Base-by-base conservation (phyloP, 768 basidiomycete species). In the Macrocybe gigantea region DNA sequence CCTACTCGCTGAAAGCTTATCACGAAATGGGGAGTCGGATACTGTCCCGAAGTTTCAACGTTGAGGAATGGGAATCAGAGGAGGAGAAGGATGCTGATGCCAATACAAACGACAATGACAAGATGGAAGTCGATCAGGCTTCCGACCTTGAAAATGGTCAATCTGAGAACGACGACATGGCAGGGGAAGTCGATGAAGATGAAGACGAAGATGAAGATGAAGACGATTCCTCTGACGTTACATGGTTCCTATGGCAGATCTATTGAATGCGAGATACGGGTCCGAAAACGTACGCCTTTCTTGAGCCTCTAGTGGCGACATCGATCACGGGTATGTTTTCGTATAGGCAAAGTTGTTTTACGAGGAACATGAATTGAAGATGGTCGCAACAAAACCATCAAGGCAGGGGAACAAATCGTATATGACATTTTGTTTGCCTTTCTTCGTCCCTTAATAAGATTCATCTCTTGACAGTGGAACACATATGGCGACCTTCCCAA, bases 161-260 rank as follows among this genome's bases (percentile, higher is more conserved):
- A 44, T 31, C 30, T 13, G 42, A 33, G 22, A n/a, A 41, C 7
- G 41, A 29, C 22, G 41, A 41, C 12, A 46, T 49, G 11, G 64
- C 63, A 14, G 69, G 66, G 13, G 71, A 63, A 1, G 58, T 57
- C 5, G 70, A 70, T 9, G 71, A 73, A 3, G 22, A 22, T 22
- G 77, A 74, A 14, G 64, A 64, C 2, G 67, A 68, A 56, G 65
- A 60, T 55, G 60, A 80, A 12, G 78, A 77, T 1, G 69, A 64
- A 3, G 79, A 79, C 13, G 77, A 81, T 49, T 67, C 78, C 5
- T 73, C 75, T 7, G 80, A 87, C 52, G 80, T 89, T 7, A 82
- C 88, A 93, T 98, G 93, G 88, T 97, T 4, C 94, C 95, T 0
- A 82, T 98, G 70, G 96, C 96, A 3, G 96, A 99, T 65, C 82